These are phyloP conservation scores for Aspergillus sp. DNA, from an alignment of 2,329 filamentous ascomycete genomes.

Conservation along the genomic window DNA sequence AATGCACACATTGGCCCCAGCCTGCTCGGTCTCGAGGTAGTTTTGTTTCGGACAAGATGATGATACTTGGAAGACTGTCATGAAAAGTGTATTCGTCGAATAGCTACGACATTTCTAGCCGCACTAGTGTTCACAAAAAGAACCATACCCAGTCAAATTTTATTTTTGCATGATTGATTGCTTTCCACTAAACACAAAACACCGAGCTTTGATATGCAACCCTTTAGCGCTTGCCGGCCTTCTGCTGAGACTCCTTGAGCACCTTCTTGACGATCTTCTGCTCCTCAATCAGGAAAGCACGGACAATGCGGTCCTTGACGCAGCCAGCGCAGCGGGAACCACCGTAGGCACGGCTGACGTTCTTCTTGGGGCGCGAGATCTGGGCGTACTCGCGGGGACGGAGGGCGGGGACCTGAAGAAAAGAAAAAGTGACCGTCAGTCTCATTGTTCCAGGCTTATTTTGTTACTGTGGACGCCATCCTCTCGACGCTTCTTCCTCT, in stretches of 20 bases:
- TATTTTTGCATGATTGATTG: conserved; percentile 33
- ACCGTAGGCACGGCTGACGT: conserved; percentile 96
- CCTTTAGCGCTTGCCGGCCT: conserved; percentile 47
- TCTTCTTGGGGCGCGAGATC: conserved; percentile 99
- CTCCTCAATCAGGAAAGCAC: conserved; percentile 99
- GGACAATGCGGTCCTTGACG: conserved; percentile 95
- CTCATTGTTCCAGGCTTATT: not conserved
- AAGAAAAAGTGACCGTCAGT: conserved; percentile 2
- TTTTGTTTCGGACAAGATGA: not conserved
- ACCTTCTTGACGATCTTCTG: conserved; percentile 99
- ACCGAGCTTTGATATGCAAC: conserved; percentile 34
- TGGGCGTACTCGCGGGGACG: conserved; percentile 96
- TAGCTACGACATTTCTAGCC: conserved; percentile 24
- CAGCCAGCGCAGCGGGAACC: conserved; percentile 98
- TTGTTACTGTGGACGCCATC: not conserved
- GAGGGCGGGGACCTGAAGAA: conserved; percentile 79
- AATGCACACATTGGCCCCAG: not conserved
- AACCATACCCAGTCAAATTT: conserved; percentile 36
- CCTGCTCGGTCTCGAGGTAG: not conserved
- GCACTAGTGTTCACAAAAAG: conserved; percentile 36
- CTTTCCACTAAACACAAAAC: conserved; percentile 36
- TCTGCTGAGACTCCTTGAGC: conserved; percentile 93
- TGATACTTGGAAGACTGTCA: conserved; percentile 17
- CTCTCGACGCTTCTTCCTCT: not conserved
- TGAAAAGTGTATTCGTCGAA: conserved; percentile 35